phyloP scores from a whole-genome alignment of 2,329 filamentous ascomycete genomes.

The Coniochaeta hoffmannii region DNA sequence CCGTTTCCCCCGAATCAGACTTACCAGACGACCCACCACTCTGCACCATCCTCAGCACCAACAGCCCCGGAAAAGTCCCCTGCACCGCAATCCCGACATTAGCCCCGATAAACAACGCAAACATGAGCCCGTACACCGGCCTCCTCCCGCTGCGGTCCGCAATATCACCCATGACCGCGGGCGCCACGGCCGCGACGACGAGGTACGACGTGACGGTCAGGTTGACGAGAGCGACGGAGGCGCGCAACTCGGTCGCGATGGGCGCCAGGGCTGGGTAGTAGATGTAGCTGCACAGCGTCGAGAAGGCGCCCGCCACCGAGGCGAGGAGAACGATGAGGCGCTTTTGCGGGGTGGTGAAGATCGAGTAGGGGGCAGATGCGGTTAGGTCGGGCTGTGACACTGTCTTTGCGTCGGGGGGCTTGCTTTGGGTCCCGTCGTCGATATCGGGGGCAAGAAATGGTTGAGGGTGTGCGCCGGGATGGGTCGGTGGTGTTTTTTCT shows the following conservation, averaged over 20 bases:
- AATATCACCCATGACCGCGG: neutral
- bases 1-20: neutral
- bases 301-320: conserved; percentile 11
- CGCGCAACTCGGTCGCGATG: conserved; percentile 29
- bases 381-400: too few species aligned
- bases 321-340: conserved; percentile 7
- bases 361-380: too few species aligned
- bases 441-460: too few species aligned
- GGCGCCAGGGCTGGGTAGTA: conserved; percentile 34
- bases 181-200: neutral
- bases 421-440: too few species aligned
- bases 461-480: too few species aligned
- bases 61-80: neutral
- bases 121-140: conserved; percentile 1
- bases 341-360: conserved; percentile 6
- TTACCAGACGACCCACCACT: neutral
- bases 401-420: too few species aligned
- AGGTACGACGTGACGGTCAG: conserved; percentile 36
- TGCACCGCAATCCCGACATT: conserved; percentile 2
- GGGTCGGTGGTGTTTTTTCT: too few species aligned
- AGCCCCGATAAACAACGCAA: neutral
- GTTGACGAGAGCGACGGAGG: conserved; percentile 34
- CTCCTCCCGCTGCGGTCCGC: conserved; percentile 1
- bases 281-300: conserved; percentile 12
- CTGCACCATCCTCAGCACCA: conserved; percentile 3